Evolutionary conservation across 176 grass and related monocot species (phyloP).

Genomic region (Musa beccarii): DNA sequence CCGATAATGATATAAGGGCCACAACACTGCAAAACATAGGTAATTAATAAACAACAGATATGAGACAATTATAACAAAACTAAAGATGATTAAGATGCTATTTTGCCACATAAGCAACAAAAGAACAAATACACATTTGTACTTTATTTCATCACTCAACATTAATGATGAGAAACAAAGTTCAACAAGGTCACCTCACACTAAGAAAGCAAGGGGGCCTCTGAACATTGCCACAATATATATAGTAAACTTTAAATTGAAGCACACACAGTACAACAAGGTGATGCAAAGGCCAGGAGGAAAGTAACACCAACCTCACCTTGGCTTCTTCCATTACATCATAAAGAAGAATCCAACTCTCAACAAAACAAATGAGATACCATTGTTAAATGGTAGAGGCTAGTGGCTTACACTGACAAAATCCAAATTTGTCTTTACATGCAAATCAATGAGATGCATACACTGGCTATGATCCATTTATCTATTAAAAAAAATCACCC

Average conservation of each 20-base stretch:
- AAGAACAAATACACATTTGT: background rate
- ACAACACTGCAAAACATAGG: slow-evolving; percentile 52
- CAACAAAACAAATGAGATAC: background rate
- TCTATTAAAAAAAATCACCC: too few relatives aligned
- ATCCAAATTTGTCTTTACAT: background rate
- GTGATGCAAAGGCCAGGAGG: background rate
- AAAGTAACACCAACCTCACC: background rate
- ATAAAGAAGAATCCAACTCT: background rate
- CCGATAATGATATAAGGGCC: slow-evolving; percentile 80
- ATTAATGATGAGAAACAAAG: background rate
- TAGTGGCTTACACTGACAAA: background rate
- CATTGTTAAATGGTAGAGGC: background rate
- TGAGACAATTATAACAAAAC: background rate
- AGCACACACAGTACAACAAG: background rate
- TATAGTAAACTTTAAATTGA: background rate
- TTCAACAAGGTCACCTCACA: background rate
- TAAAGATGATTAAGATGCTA: background rate
- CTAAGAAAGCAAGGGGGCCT: background rate
- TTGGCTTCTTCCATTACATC: background rate
- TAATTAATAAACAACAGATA: background rate
- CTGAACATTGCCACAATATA: background rate
- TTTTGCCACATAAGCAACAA: background rate
- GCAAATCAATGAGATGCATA: background rate
- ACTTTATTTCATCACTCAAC: background rate
- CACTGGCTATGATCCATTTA: too few relatives aligned